Evolutionary conservation across 176 grass and related monocot species (phyloP).

Genomic region (Ampelocalamus luodianensis): DNA sequence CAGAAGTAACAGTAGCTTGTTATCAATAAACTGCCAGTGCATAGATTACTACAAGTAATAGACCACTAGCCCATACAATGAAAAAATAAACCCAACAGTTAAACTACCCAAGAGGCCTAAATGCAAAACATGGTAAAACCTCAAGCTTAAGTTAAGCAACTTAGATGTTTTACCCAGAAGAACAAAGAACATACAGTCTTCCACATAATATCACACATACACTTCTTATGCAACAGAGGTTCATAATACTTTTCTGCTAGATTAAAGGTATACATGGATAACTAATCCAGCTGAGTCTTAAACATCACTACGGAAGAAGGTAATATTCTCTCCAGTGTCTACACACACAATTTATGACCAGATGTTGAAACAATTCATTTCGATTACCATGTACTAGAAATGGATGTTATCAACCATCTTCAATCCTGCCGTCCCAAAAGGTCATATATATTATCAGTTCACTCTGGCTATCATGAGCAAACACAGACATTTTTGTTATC

Average conservation of each 20-base stretch:
- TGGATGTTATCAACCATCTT: neutral
- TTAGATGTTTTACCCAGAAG: neutral
- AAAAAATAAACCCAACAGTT: neutral
- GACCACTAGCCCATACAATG: neutral
- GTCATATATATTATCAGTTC: neutral
- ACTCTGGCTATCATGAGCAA: neutral
- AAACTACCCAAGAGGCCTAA: neutral
- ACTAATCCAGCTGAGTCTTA: neutral
- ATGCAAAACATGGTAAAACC: neutral
- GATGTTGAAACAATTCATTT: neutral
- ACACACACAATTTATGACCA: neutral
- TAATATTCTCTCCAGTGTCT: neutral
- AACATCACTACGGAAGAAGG: neutral
- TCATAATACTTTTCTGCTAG: neutral
- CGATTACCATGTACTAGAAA: neutral
- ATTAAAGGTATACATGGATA: neutral
- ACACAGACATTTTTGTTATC: neutral
- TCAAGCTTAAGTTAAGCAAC: neutral
- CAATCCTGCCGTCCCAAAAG: neutral
- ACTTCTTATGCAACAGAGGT: neutral
- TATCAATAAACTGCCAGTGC: neutral
- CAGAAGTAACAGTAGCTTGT: neutral
- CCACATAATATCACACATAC: neutral
- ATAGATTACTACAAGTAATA: constrained; percentile 16
- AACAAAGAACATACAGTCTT: constrained; percentile 8